These are phyloP conservation scores for Aspergillus neotritici DNA, from an alignment of 2,329 filamentous ascomycete genomes.

Conservation along the genomic window DNA sequence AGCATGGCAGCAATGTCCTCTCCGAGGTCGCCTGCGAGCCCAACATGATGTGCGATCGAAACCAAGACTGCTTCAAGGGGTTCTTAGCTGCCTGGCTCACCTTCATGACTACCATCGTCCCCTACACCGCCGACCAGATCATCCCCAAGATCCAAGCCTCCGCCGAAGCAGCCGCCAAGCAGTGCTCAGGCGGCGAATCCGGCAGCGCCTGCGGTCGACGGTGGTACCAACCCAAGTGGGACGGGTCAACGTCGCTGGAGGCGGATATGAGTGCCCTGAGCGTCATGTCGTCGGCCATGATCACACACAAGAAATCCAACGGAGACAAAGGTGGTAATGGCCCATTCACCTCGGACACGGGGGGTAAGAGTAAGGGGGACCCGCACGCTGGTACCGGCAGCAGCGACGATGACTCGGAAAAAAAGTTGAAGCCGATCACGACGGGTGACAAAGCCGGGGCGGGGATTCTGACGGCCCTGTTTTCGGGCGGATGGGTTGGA, in stretches of 20 bases:
- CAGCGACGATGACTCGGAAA: slow-evolving; percentile 6
- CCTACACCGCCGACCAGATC: slow-evolving; percentile 52
- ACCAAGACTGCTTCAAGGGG: slow-evolving; percentile 70
- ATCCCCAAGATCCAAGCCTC: slow-evolving; percentile 55
- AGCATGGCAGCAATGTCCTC: slow-evolving; percentile 49
- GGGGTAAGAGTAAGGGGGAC: slow-evolving; percentile 53
- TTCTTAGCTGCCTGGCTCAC: slow-evolving; percentile 64
- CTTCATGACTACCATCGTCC: slow-evolving; percentile 56
- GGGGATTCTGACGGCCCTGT: slow-evolving; percentile 29
- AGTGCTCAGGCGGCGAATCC: slow-evolving; percentile 56
- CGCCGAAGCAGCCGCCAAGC: slow-evolving; percentile 54
- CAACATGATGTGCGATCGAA: slow-evolving; percentile 57
- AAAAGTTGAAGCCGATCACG: slow-evolving; percentile 21
- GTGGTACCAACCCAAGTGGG: slow-evolving; percentile 37
- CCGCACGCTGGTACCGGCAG: slow-evolving; percentile 35
- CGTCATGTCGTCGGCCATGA: slow-evolving; percentile 28
- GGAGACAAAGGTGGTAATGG: slow-evolving; percentile 19
- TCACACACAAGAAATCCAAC: slow-evolving; percentile 17
- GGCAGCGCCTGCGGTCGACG: slow-evolving; percentile 52
- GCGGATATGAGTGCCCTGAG: slow-evolving; percentile 39
- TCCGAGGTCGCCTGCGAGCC: slow-evolving; percentile 65
- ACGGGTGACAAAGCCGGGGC: slow-evolving; percentile 35
- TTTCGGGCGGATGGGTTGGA: slow-evolving; percentile 23
- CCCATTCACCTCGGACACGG: slow-evolving; percentile 45
- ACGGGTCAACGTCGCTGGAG: slow-evolving; percentile 34